Base-by-base conservation (phyloP, 208 protist species). In the Acanthamoeba culbertsoni region DNA sequence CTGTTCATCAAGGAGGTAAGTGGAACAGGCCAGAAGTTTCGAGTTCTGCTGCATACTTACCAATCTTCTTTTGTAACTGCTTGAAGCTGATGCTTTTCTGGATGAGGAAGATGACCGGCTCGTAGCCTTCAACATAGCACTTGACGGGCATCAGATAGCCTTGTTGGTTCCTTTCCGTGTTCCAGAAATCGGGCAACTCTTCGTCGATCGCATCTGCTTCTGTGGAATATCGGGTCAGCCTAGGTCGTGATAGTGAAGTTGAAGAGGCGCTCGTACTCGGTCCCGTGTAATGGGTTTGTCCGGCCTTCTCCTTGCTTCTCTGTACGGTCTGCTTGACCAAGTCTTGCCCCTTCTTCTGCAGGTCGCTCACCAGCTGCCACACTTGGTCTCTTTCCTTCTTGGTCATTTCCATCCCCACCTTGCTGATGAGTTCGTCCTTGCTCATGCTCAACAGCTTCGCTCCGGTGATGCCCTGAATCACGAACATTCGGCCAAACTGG, bases 101-200 rank as follows among this genome's bases (percentile, higher is more conserved):
- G 71, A 82, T 82, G n/a, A 82, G 71, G 71, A 82, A 82, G 37
- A 82, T 55, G n/a, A 82, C 71, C 1, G 71, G 71, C 20, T 82
- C 71, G 71, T 82, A 82, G 23, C 71, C 71, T 23, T 82, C 42
- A 2, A 82, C 71, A 16, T 55, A 82, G 43, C 71, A 82, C 42
- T 82, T 82, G 42, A 82, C 71, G n/a, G 71, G 71, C 71, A 82
- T 82, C 71, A 82, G 31, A 43, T 82, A 82, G n/a, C 33, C 71
- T 0, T 16, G 2, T 23, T 82, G 40, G 0, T 6, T 82, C 20
- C 53, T 33, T 31, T 82, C 42, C 37, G 37, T 53, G 71, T 82
- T 82, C 71, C 71, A 82, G 28, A 82, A 82, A 43, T 82, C 71
- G 2, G 71, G 71, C 71, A 55, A 37, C 1, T 82, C 71, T 1